These are phyloP conservation scores for Brassica cretica DNA, from an alignment of 345 rosid species.

Conservation along the genomic window DNA sequence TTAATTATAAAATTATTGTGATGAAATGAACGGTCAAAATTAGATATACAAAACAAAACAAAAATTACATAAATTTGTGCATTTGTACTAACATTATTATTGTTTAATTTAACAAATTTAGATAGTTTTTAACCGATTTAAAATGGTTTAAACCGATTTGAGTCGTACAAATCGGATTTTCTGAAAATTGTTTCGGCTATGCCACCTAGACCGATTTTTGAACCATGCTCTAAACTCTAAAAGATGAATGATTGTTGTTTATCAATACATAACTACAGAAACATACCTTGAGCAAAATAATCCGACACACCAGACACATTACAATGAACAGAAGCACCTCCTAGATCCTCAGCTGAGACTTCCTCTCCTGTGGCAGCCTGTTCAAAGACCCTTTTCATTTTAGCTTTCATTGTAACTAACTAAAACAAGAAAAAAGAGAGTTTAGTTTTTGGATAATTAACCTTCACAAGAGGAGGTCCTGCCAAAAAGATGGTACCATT, in stretches of 20 bases:
- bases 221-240: too few relatives aligned
- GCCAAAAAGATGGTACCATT: conserved; percentile 96
- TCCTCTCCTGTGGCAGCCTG: conserved; percentile 99
- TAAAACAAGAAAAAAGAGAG: neutral
- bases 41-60: too few relatives aligned
- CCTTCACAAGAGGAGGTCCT: conserved; percentile 97
- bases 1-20: too few relatives aligned
- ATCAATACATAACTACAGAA: neutral
- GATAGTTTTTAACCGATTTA: too few relatives aligned
- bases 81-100: too few relatives aligned
- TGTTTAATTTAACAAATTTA: too few relatives aligned
- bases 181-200: too few relatives aligned
- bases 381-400: conserved; percentile 41
- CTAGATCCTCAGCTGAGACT: conserved; percentile 91
- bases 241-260: neutral
- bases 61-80: too few relatives aligned
- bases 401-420: conserved; percentile 27
- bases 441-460: conserved; percentile 29
- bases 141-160: too few relatives aligned
- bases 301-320: conserved; percentile 92
- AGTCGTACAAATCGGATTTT: too few relatives aligned
- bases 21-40: too few relatives aligned
- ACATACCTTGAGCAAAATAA: conserved; percentile 93
- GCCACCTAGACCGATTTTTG: too few relatives aligned
- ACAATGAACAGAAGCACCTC: conserved; percentile 90